These are phyloP conservation scores for Klebsormidium nitens DNA, from an alignment of 139 green algal genomes.

Conservation along the genomic window DNA sequence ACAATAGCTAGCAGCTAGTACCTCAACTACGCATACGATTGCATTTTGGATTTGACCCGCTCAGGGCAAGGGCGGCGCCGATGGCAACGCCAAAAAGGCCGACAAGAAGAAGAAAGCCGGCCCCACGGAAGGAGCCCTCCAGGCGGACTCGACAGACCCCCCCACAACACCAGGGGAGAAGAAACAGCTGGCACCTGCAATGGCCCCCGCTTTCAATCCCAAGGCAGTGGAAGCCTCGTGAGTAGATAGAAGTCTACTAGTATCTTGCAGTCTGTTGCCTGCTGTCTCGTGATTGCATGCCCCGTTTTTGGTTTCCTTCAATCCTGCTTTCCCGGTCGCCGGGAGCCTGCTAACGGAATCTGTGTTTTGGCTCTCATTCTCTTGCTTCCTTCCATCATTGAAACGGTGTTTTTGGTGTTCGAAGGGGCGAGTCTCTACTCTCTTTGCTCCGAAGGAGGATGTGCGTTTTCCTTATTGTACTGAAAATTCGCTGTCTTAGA, in stretches of 20 bases:
- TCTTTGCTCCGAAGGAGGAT: too few species aligned
- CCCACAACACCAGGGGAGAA: slow-evolving; percentile 73
- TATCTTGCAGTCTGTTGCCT: neutral
- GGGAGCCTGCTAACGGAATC: neutral
- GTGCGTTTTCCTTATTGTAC: too few species aligned
- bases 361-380: neutral
- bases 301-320: too few species aligned
- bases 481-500: too few species aligned
- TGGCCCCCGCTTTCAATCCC: slow-evolving; percentile 85
- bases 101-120: slow-evolving; percentile 41
- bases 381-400: neutral
- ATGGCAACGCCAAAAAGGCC: too few species aligned
- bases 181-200: slow-evolving; percentile 65
- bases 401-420: neutral
- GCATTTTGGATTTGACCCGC: too few species aligned
- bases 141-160: slow-evolving; percentile 17
- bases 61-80: too few species aligned
- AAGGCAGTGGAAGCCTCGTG: slow-evolving; percentile 33
- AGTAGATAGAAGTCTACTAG: neutral
- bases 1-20: too few species aligned
- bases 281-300: neutral
- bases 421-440: too few species aligned
- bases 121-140: neutral
- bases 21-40: too few species aligned
- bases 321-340: too few species aligned